phyloP scores from a whole-genome alignment of 306 rosid genomes.

The Acacia melanoxylon region DNA sequence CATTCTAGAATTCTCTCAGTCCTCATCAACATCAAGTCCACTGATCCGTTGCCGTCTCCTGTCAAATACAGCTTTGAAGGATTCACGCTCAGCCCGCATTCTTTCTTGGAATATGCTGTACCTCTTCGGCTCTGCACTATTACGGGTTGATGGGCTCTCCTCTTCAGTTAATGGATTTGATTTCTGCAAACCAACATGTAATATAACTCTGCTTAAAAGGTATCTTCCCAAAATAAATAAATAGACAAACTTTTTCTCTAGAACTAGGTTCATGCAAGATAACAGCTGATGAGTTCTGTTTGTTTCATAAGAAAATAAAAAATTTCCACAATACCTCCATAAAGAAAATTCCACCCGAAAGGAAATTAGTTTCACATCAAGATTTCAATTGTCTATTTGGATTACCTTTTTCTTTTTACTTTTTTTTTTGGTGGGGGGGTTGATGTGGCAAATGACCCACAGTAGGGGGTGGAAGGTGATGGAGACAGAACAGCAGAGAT shows the following conservation, averaged over 20 bases:
- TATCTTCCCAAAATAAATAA: not conserved
- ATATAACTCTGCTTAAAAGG: slow-evolving; percentile 9
- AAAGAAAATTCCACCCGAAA: not conserved
- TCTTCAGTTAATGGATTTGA: slow-evolving; percentile 76
- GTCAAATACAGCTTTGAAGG: slow-evolving; percentile 85
- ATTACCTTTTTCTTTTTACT: not conserved
- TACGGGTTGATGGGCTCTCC: slow-evolving; percentile 30
- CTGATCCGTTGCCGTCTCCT: slow-evolving; percentile 77
- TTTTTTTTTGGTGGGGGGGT: not conserved
- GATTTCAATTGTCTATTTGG: not conserved
- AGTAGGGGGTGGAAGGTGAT: not conserved
- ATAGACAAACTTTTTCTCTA: not conserved
- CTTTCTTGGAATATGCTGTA: slow-evolving; percentile 66
- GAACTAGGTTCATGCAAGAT: not conserved
- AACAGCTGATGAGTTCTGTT: not conserved
- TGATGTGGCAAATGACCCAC: not conserved
- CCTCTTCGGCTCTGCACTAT: slow-evolving; percentile 48
- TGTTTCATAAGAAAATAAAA: not conserved
- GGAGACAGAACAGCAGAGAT: not conserved
- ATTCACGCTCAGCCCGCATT: slow-evolving; percentile 80
- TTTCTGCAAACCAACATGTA: slow-evolving; percentile 53
- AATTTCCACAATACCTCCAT: not conserved
- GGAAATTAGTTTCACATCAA: not conserved
- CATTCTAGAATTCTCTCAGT: slow-evolving; percentile 37
- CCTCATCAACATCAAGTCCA: slow-evolving; percentile 74